Percentiles rank a stretch among this genome's conserved stretches.
Evolutionary conservation across 2,329 filamentous ascomycete genomes (phyloP).

Genomic region (Aspergillus aculeatinus): DNA sequence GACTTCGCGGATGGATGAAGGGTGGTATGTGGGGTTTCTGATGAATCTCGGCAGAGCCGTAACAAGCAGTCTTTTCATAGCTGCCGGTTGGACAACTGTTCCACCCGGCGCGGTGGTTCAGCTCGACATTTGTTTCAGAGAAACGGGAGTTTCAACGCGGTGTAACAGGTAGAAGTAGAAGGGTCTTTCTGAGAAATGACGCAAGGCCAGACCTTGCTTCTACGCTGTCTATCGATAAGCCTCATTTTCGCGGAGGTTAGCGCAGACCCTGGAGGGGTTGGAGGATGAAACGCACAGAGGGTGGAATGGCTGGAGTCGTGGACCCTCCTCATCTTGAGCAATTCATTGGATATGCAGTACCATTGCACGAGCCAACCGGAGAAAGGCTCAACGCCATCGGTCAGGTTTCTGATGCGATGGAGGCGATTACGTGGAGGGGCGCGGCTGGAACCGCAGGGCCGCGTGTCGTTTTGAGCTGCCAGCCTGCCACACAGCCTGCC

Average conservation of each 20-base stretch:
- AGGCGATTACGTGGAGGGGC: slow-evolving; percentile 9
- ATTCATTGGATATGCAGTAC: not conserved
- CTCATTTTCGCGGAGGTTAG: not conserved
- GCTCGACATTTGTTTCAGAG: not conserved
- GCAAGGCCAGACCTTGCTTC: not conserved
- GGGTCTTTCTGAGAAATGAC: not conserved
- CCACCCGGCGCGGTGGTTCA: not conserved
- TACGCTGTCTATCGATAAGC: not conserved
- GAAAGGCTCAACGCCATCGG: not conserved
- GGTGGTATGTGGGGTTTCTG: not conserved
- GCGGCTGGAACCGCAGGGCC: slow-evolving; percentile 7
- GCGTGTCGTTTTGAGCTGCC: not conserved
- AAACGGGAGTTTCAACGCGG: not conserved
- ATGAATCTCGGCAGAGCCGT: not conserved
- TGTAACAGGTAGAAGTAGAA: not conserved
- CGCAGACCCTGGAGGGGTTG: not conserved
- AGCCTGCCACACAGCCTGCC: not conserved
- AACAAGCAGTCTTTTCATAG: not conserved
- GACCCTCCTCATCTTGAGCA: not conserved
- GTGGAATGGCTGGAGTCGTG: not conserved
- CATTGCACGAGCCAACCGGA: not conserved
- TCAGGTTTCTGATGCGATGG: slow-evolving; percentile 1
- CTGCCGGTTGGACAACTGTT: not conserved
- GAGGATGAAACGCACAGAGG: not conserved
- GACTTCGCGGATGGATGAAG: not conserved